Base-by-base conservation (phyloP, 75 land plant species). In the Cunninghamia lanceolata region DNA sequence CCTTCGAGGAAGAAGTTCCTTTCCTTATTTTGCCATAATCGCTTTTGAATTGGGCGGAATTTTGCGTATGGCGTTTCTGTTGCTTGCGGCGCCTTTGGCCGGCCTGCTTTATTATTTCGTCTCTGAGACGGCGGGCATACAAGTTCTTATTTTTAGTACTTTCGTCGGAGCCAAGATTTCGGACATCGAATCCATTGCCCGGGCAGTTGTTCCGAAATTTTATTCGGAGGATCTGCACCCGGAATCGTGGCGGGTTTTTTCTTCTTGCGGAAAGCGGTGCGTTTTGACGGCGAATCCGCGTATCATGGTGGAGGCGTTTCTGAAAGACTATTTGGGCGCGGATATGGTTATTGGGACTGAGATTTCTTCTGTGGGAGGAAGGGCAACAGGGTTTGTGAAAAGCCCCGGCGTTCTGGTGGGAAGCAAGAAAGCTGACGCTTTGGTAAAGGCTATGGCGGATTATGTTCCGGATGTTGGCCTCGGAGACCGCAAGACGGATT, bases 231-330 rank as follows among this genome's bases (percentile, higher is more conserved):
- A 91, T 36, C 53, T 91, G 17, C 88, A 91, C 47, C 34, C 86
- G 14, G 84, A 90, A 38, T 77, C 92, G n/a, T 90, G 87, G 89
- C 47, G 87, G 19, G 89, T 90, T 17, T 85, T 91, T 45, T 90
- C 92, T 15, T 66, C 89, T 34, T 91, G 87, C 79, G 92, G 89
- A 2, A 73, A 43, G 47, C 40, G 89, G 7, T 91, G 77, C 36
- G 89, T 91, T 52, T 28, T 91, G 43, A 91, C 92, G 19, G 92
- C 92, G 15, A 91, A 90, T 70, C 92, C 92, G 11, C 76, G 92
- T 2, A 84, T 91, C 14, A 87, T 91, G 91, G 92, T 91, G 46
- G 92, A 91, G 89, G 75, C 80, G n/a, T 90, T 91, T 42, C 39
- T 82, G n/a, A 90, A 84, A 40, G 87, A 90, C 4, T 80, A 78